Base-by-base conservation (phyloP, 192 early-diverging fungal species). In the Thoreauomyces humboldtii region DNA sequence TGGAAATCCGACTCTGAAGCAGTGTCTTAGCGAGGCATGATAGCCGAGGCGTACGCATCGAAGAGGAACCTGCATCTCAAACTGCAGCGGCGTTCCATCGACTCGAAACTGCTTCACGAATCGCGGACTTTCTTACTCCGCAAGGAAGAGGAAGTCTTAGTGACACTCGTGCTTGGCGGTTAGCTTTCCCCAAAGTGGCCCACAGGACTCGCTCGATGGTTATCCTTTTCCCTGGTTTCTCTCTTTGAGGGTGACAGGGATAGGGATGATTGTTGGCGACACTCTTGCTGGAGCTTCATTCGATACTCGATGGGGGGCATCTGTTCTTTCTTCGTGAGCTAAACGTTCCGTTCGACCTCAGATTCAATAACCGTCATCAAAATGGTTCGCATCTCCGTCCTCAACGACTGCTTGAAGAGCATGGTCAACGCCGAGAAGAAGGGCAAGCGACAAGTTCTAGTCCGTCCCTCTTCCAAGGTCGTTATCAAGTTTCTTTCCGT, bases 341-440 rank as follows among this genome's bases (percentile, higher is more conserved):
- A n/a, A n/a, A n/a, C n/a, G n/a, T n/a, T n/a, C n/a, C 38, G 38
- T 12, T n/a, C n/a, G 9, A 12, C 9, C 38, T 41, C 38, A 41
- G 38, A 41, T 15, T 15, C 5, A 14, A 4, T 65, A 28, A 62
- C 17, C 37, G n/a, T n/a, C 36, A 33, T 36, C 47, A 71, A 77
- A 79, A 95, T 98, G 95, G 92, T 96, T 81, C 88, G 93, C 83
- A 89, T 96, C 65, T 98, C 96, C 70, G 94, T 98, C 53, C 75
- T 82, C 58, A 76, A 57, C 87, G 94, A 98, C 82, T 94, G 92
- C 83, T 88, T 98, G 66, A 96, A 96, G 87, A 91, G 86, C 85
- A 96, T 98, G 81, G 89, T 88, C 89, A 98, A 98, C 78, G 96
- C 96, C 70, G 96, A 98, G 88, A 92, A 91, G 77, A 88, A 86